phyloP scores from a whole-genome alignment of 2,329 filamentous ascomycete genomes.

The Exserohilum turcica region DNA sequence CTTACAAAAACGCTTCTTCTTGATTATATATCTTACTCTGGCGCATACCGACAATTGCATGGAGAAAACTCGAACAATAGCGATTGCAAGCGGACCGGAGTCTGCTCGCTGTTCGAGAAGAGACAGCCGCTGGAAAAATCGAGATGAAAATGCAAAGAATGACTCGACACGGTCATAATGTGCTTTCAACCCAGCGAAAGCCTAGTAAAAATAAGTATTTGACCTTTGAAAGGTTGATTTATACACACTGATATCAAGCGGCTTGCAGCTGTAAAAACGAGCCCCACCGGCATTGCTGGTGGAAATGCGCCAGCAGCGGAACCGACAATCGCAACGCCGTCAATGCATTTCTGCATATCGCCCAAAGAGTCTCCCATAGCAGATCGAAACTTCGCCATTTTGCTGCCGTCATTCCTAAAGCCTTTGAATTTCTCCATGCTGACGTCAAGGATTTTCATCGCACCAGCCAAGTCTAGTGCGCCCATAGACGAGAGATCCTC shows the following conservation, averaged over 20 bases:
- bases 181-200: slow-evolving; percentile 43
- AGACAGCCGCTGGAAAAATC: slow-evolving; percentile 44
- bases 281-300: slow-evolving; percentile 22
- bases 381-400: neutral
- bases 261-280: slow-evolving; percentile 19
- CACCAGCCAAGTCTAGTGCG: slow-evolving; percentile 9
- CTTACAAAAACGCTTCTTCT: slow-evolving; percentile 5
- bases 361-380: slow-evolving; percentile 15
- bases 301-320: slow-evolving; percentile 25
- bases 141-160: slow-evolving; percentile 50
- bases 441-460: neutral
- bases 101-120: slow-evolving; percentile 42
- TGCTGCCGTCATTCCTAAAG: neutral
- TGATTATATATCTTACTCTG: neutral
- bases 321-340: slow-evolving; percentile 17
- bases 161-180: slow-evolving; percentile 50
- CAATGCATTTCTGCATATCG: slow-evolving; percentile 20
- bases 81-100: neutral
- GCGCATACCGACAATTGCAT: slow-evolving; percentile 2
- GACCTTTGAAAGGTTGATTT: too few species aligned
- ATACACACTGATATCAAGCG: slow-evolving; percentile 13
- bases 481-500: slow-evolving; percentile 14
- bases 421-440: neutral
- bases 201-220: slow-evolving; percentile 5
- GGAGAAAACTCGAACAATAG: neutral